A percentile compares a stretch with the other conserved stretches of the same genome.
phyloP scores from a whole-genome alignment of 1,284 basidiomycete species.

The Paramarasmius palmivorus region DNA sequence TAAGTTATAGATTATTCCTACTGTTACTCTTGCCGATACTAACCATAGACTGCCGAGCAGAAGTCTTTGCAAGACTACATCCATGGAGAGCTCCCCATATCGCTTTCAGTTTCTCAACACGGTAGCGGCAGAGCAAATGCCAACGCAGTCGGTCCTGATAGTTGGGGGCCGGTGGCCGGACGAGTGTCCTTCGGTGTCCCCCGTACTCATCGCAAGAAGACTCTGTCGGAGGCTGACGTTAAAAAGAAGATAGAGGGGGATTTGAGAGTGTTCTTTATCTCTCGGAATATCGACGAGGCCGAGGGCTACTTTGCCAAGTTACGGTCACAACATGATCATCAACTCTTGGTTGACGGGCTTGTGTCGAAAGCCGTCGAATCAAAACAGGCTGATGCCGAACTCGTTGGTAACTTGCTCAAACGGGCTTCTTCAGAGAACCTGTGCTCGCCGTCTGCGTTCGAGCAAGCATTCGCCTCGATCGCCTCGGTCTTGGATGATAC shows the following conservation, averaged over 20 bases:
- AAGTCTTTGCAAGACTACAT: constrained; percentile 62
- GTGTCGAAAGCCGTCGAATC: constrained; percentile 73
- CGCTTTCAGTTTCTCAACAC: constrained; percentile 78
- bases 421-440: constrained; percentile 56
- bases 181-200: too few relatives aligned
- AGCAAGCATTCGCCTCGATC: constrained; percentile 65
- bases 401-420: constrained; percentile 72
- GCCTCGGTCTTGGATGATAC: constrained; percentile 85
- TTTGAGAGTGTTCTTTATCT: constrained; percentile 72
- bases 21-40: constrained; percentile 2
- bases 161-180: constrained; percentile 89
- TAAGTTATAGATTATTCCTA: constrained; percentile 38
- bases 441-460: constrained; percentile 58
- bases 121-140: constrained; percentile 74
- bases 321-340: constrained; percentile 62
- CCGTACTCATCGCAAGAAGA: constrained; percentile 70
- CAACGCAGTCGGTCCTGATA: constrained; percentile 63
- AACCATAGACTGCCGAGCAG: constrained; percentile 51
- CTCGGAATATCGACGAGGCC: constrained; percentile 83
- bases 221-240: constrained; percentile 76
- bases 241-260: constrained; percentile 82
- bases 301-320: constrained; percentile 81
- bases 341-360: constrained; percentile 73
- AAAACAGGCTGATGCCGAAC: constrained; percentile 82
- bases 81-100: constrained; percentile 47